Conservation (phyloP, 2,329 filamentous ascomycete species). For the Aureobasidium uvarum region DNA sequence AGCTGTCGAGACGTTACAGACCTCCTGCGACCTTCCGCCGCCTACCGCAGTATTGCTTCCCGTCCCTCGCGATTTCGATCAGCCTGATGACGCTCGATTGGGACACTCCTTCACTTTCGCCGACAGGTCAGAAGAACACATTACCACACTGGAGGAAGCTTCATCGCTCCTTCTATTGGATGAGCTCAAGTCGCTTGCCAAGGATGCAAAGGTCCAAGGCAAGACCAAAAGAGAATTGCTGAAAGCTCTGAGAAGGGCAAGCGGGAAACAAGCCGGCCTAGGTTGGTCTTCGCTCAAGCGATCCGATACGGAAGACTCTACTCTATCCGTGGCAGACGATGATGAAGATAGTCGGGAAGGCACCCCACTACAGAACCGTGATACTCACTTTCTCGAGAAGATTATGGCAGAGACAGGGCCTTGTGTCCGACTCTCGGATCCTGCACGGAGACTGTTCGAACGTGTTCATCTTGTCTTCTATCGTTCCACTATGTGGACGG, state of each 20-base stretch:
- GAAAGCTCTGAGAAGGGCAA: slow-evolving; percentile 69
- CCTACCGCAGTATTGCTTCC: slow-evolving; percentile 39
- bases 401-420: slow-evolving; percentile 75
- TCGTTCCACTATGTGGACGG: slow-evolving; percentile 92
- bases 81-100: slow-evolving; percentile 51
- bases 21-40: slow-evolving; percentile 54
- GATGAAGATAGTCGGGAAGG: slow-evolving; percentile 40
- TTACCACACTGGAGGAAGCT: slow-evolving; percentile 78
- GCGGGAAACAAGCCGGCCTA: slow-evolving; percentile 72
- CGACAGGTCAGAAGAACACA: slow-evolving; percentile 69
- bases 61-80: slow-evolving; percentile 52
- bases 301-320: slow-evolving; percentile 59
- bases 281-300: slow-evolving; percentile 65
- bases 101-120: slow-evolving; percentile 69
- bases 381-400: slow-evolving; percentile 71
- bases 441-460: slow-evolving; percentile 79
- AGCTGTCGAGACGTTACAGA: slow-evolving; percentile 66
- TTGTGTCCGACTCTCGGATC: slow-evolving; percentile 75
- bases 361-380: slow-evolving; percentile 59
- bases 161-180: slow-evolving; percentile 78
- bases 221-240: slow-evolving; percentile 83
- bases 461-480: slow-evolving; percentile 96
- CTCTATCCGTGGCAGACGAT: slow-evolving; percentile 45
- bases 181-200: slow-evolving; percentile 80
- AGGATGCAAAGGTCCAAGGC: slow-evolving; percentile 80